phyloP scores from a whole-genome alignment of 2,329 filamentous ascomycete species.

The Parastagonospora nodorum region DNA sequence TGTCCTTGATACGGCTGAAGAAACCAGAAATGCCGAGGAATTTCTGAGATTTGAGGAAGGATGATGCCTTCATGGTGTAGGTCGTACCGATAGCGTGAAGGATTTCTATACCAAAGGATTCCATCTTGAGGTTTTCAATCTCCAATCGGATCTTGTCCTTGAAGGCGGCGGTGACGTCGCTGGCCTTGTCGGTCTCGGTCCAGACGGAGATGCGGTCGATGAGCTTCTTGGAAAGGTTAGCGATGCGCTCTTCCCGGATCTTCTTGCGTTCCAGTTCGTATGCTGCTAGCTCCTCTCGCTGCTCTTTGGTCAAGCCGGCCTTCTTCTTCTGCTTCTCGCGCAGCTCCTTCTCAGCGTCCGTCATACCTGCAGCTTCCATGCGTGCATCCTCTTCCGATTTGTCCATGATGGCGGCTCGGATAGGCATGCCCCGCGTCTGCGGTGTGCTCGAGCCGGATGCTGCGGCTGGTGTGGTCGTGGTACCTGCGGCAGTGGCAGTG shows the following conservation, averaged over 20 bases:
- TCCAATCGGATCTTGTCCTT: conserved; percentile 93
- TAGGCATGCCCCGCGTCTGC: conserved; percentile 64
- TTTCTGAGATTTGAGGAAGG: conserved; percentile 92
- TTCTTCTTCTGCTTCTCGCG: conserved; percentile 89
- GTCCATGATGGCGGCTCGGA: conserved; percentile 87
- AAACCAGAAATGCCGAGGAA: conserved; percentile 96
- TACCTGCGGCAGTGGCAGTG: conserved; percentile 26
- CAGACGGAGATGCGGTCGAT: conserved; percentile 88
- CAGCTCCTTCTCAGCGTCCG: conserved; percentile 74
- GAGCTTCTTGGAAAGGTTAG: conserved; percentile 81
- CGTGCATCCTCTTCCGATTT: conserved; percentile 78
- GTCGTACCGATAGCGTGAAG: conserved; percentile 92
- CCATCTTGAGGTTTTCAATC: conserved; percentile 98
- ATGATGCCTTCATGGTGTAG: conserved; percentile 85
- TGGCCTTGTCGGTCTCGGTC: conserved; percentile 93
- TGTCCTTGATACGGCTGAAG: conserved; percentile 92
- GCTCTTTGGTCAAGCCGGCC: conserved; percentile 83
- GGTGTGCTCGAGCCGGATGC: conserved; percentile 55
- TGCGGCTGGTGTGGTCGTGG: conserved; percentile 38
- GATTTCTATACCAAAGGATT: conserved; percentile 96
- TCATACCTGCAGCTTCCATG: conserved; percentile 67
- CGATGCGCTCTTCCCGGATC: conserved; percentile 87
- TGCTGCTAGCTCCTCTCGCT: conserved; percentile 86
- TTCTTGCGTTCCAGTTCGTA: conserved; percentile 84
- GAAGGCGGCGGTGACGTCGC: conserved; percentile 85